These are phyloP conservation scores for Capsicum rhomboideum DNA, from an alignment of 257 asterid genomes.

Conservation along the genomic window DNA sequence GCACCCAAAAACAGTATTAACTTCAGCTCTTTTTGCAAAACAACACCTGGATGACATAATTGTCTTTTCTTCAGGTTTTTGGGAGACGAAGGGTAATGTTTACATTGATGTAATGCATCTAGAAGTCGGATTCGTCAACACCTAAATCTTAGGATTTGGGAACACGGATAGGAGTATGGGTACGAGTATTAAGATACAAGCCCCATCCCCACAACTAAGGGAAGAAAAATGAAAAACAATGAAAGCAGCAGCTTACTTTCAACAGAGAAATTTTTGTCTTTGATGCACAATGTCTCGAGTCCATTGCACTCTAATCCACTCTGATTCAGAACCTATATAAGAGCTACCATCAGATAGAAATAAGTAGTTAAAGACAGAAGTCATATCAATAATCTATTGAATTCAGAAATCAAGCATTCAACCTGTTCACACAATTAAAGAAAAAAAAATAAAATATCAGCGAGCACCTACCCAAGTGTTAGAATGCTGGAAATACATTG, in stretches of 20 bases:
- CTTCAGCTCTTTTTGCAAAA: no score
- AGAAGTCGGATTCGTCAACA: no score
- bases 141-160: no score
- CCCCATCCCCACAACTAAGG: not conserved
- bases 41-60: no score
- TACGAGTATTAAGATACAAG: no score
- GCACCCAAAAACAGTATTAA: no score
- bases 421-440: not conserved
- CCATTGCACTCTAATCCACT: slow-evolving; percentile 60
- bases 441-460: no score
- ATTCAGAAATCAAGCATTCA: not conserved
- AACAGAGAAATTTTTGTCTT: slow-evolving; percentile 65
- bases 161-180: no score
- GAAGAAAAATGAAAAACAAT: not conserved
- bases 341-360: not conserved
- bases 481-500: not conserved
- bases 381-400: not conserved
- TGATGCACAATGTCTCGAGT: slow-evolving; percentile 47
- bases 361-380: not conserved
- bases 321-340: slow-evolving; percentile 63
- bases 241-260: slow-evolving; percentile 48
- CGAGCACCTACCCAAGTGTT: not conserved
- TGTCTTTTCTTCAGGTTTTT: no score
- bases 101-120: no score
- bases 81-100: no score